Evolutionary conservation across 2,329 filamentous ascomycete species (phyloP), one percentile per base, ranked within the genome.

Genomic region (Pseudogymnoascus sp.): DNA sequence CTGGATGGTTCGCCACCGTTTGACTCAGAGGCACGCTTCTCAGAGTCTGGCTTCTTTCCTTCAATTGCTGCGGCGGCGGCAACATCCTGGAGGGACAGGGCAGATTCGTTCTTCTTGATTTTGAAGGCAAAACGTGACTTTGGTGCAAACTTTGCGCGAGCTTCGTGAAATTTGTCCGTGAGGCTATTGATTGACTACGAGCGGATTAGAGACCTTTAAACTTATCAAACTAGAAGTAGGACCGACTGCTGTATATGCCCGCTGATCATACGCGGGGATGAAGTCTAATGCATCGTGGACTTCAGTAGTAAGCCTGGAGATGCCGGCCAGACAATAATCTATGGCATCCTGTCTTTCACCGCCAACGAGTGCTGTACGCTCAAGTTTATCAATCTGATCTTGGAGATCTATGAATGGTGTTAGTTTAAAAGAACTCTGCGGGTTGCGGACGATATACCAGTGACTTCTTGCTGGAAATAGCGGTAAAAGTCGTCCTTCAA

Each of bases 221-320:
- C 34, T 15, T 5, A 19, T 28, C 4, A 60, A 12, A 48, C 13
- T 21, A 23, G 39, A 39, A 41, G 33, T 23, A 37, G 10, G 55
- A 61, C 68, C 59, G 73, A 91, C 89, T 75, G 92, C 85, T 41
- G 86, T 82, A 70, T 96, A 97, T 21, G 88, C 86, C 66, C 89
- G 84, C 71, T 94, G 90, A 68, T 97, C 94, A 70, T 96, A 95
- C 6, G 90, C 84, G 2, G 94, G 91, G 13, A 96, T 83, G 65
- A 86, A 90, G 60, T 86, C 85, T 1, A 88, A 83, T 0, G 89
- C 88, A 73, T 96, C 91, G 65, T 89, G 86, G 37, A 96, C 89
- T 67, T 94, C 86, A 64, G 87, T 88, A 1, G 90, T 91, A 13
- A 97, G 79, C 61, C 84, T 82, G 28, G 89, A 85, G 67, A 97